Conservation (phyloP, 495 filamentous ascomycete genomes). For the Podospora sp. region DNA sequence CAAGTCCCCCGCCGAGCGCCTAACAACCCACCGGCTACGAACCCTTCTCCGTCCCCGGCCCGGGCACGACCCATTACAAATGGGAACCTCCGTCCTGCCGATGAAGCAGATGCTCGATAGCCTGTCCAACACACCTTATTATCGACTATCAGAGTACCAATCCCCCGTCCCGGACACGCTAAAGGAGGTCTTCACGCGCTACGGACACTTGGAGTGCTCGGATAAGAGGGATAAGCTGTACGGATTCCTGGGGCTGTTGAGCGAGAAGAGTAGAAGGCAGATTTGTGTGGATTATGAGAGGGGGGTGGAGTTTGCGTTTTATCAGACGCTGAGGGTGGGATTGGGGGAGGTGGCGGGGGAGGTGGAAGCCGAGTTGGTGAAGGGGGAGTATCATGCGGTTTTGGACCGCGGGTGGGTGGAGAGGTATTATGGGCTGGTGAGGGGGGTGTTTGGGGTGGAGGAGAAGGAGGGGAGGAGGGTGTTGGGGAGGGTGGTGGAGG, state of each 20-base stretch:
- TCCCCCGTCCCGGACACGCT: neutral
- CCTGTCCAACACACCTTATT: neutral
- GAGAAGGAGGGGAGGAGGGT: neutral
- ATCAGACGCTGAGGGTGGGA: neutral
- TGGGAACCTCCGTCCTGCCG: neutral
- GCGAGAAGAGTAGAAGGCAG: neutral
- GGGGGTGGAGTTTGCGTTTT: constrained; percentile 2
- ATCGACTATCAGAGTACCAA: neutral
- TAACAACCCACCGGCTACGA: neutral
- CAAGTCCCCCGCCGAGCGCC: neutral
- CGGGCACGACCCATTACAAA: neutral
- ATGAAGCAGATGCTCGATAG: neutral
- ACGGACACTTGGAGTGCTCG: neutral
- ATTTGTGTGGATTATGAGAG: neutral
- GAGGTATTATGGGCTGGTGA: neutral
- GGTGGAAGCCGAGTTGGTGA: neutral
- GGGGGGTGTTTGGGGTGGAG: neutral
- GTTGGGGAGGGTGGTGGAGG: neutral
- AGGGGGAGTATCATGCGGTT: neutral
- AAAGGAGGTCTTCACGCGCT: neutral
- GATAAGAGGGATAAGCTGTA: neutral
- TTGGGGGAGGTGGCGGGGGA: neutral
- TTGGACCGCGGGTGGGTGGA: neutral
- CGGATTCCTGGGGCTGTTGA: neutral
- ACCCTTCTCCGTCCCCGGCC: neutral